Evolutionary conservation across 75 land plant genomes (phyloP).

Genomic region (Pseudotsuga menziesii): DNA sequence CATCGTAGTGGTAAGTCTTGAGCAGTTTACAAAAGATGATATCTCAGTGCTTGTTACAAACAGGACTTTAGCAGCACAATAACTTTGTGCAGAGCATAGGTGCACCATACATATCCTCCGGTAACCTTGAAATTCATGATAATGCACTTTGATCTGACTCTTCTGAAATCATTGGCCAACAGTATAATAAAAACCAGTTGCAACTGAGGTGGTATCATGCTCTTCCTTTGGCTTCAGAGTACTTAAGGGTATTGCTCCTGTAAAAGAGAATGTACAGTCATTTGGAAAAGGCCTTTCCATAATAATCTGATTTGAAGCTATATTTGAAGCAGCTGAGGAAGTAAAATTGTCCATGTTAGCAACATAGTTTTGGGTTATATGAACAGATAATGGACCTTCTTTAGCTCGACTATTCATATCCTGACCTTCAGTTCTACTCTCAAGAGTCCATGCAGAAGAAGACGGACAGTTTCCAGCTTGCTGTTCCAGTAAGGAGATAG

Average conservation of each 20-base stretch:
- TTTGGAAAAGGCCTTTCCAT: constrained; percentile 7
- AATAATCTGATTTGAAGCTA: neutral
- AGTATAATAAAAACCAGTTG: constrained; percentile 3
- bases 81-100: neutral
- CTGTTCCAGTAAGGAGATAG: constrained; percentile 9
- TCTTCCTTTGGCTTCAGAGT: constrained; percentile 8
- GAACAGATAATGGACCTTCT: neutral
- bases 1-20: no score
- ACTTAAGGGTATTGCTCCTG: neutral
- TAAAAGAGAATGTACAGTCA: constrained; percentile 3
- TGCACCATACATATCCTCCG: constrained; percentile 5
- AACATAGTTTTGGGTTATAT: neutral
- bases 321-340: neutral
- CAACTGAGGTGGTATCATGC: neutral
- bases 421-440: constrained; percentile 1
- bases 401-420: neutral
- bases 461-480: constrained; percentile 2
- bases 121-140: neutral
- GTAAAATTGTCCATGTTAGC: neutral
- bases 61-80: neutral
- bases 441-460: neutral
- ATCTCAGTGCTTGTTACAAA: neutral
- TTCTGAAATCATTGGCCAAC: neutral
- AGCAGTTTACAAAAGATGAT: neutral
- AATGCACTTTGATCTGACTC: neutral